phyloP scores from a whole-genome alignment of 768 basidiomycete genomes.

The Suillus plorans region DNA sequence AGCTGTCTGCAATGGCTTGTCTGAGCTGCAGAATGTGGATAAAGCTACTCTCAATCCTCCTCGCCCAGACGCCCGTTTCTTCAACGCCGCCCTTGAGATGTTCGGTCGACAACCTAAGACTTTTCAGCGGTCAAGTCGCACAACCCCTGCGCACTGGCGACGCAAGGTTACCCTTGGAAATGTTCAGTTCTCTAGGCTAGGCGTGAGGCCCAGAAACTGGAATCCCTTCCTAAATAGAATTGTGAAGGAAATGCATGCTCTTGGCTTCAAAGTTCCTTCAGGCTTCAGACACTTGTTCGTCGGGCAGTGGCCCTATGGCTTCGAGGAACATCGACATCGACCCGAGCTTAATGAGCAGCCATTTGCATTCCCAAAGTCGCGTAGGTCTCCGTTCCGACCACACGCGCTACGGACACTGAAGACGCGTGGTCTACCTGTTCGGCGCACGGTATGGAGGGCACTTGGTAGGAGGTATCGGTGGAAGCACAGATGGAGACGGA shows the following conservation, averaged over 20 bases:
- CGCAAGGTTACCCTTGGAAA: constrained; percentile 29
- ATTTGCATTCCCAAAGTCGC: constrained; percentile 23
- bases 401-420: constrained; percentile 28
- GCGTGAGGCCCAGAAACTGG: constrained; percentile 25
- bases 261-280: constrained; percentile 41
- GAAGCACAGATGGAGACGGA: constrained; percentile 15
- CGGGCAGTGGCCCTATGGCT: constrained; percentile 30
- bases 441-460: constrained; percentile 25
- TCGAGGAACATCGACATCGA: constrained; percentile 15
- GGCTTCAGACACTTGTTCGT: constrained; percentile 41
- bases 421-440: constrained; percentile 35
- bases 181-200: constrained; percentile 27
- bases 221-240: constrained; percentile 38
- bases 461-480: constrained; percentile 16
- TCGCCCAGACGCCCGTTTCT: constrained; percentile 62
- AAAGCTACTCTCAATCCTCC: constrained; percentile 36
- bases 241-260: constrained; percentile 36
- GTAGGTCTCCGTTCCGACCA: constrained; percentile 19
- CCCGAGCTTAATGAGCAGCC: constrained; percentile 24
- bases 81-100: constrained; percentile 58
- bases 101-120: constrained; percentile 29
- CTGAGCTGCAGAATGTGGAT: constrained; percentile 20
- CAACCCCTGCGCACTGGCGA: constrained; percentile 27
- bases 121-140: constrained; percentile 18
- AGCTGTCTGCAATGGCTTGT: constrained; percentile 25